Evolutionary conservation across 768 basidiomycete species (phyloP), one percentile per base, ranked within the genome.

Genomic region (Pulveroboletus sp.): DNA sequence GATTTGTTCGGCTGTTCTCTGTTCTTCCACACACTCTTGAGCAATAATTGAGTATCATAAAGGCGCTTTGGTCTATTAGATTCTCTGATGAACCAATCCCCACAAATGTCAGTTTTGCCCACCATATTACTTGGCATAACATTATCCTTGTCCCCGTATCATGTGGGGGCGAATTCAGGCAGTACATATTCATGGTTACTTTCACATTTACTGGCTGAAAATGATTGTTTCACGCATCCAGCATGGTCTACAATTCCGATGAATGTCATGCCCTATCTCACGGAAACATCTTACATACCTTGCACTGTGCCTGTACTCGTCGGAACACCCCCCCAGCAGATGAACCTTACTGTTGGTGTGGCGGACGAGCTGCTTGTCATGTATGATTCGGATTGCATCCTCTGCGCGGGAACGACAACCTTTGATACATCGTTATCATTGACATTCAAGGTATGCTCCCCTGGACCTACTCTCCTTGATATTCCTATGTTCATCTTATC

Each of bases 191-290:
- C n/a, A 2, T 16, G 3, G 6, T 22, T n/a, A 29, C 16, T 22
- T 27, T 24, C 4, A 34, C 22, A 9, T 36, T 5, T 7, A 26
- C 36, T 4, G 3, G 11, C 39, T 60, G 11, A 31, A 9, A 31
- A 31, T 31, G 31, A 14, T 31, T 4, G 31, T 9, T 10, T n/a
- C n/a, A n/a, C n/a, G n/a, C n/a, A 31, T 41, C 19, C 41, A 65
- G 64, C 65, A 39, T 65, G 64, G 64, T 58, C 51, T 5, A 43
- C 46, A 11, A 48, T 65, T 9, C 64, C 54, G 17, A 60, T 65
- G 60, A 56, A 31, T 12, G 63, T 64, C 13, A 39, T 17, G 26
- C 34, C 53, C 10, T 48, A 40, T 43, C 58, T 65, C 16, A 11
- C 41, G 17, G 56, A 65, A 8, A 17, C 14, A 10, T 2, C 1